Evolutionary conservation across 2,329 filamentous ascomycete species (phyloP), one percentile per base, ranked within the genome.

Genomic region (Colletotrichum tabaci): DNA sequence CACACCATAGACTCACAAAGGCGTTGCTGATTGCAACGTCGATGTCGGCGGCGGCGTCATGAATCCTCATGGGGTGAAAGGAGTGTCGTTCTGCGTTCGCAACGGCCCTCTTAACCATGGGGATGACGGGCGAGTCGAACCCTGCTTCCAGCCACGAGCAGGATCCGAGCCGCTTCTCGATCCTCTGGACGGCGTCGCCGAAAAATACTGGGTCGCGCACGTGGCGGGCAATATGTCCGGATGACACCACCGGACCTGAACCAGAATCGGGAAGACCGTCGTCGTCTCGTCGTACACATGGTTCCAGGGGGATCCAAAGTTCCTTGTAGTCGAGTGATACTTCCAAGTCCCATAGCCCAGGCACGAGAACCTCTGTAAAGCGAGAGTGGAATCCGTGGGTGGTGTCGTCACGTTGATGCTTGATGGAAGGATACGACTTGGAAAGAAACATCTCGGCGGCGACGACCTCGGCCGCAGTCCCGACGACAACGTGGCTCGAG

Each of bases 121-220:
- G 8, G 26, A 30, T 56, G 9, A 56, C 53, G 9, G 53, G 26
- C 18, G 53, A 56, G 35, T 56, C 38, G 13, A 30, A 56, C 53
- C 53, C 53, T 21, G 53, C 53, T 56, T 56, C 53, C 18, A 56
- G 18, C 53, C 53, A 56, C 4, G 35, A 21, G 53, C 53, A 56
- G n/a, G 53, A 26, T 26, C 53, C 53, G 53, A 56, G 21, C 7
- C 35, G 53, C 6, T 26, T 13, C 30, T 56, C 26, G 13, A 56
- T 40, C 38, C 35, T 26, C 21, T 40, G 38, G 3, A 56, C 53
- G n/a, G 53, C 30, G 13, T 40, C 53, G n/a, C 21, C 53, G 35
- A 56, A 56, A 30, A 38, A 56, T 15, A 56, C 53, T 9, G 53
- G 53, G 3, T 26, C 38, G 53, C 53, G 53, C 12, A 30, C 38